Percentiles rank a stretch among this genome's conserved stretches.
Conservation (phyloP, 768 basidiomycete species). For the Sistotremastrum suecicum region DNA sequence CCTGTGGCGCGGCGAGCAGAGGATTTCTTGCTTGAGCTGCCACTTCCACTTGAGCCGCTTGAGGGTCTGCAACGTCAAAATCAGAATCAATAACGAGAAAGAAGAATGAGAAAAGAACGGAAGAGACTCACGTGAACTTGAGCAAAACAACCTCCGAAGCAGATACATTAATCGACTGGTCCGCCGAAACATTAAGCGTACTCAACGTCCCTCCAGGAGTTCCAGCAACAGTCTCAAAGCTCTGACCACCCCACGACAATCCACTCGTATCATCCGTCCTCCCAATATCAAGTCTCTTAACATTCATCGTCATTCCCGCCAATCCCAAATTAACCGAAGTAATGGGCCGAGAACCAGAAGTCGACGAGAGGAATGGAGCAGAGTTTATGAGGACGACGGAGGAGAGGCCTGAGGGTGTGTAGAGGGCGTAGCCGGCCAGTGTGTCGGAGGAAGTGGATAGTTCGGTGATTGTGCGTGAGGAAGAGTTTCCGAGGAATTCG, state of each 20-base stretch:
- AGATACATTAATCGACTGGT: too few relatives aligned
- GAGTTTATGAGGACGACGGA: conserved; percentile 8
- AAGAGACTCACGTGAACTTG: too few relatives aligned
- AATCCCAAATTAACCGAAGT: neutral
- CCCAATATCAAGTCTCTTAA: conserved; percentile 2
- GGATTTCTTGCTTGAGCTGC: too few relatives aligned
- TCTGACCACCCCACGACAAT: conserved; percentile 7
- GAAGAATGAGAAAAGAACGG: too few relatives aligned
- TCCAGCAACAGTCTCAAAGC: conserved; percentile 2
- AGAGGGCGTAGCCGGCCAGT: conserved; percentile 8
- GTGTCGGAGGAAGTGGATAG: conserved; percentile 1
- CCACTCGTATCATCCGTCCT: conserved; percentile 5
- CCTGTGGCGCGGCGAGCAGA: too few relatives aligned
- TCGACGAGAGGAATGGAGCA: conserved; percentile 2
- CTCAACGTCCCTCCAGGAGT: too few relatives aligned
- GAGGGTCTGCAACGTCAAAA: too few relatives aligned
- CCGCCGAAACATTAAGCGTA: too few relatives aligned
- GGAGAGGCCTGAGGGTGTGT: conserved; percentile 1
- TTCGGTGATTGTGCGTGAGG: conserved; percentile 1
- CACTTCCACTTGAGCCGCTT: too few relatives aligned
- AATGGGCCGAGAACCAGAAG: conserved; percentile 3
- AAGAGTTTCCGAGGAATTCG: conserved; percentile 3
- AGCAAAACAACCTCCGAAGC: too few relatives aligned
- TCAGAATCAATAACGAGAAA: too few relatives aligned
- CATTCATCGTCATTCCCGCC: neutral